Evolutionary conservation across 768 basidiomycete species (phyloP), one percentile per base, ranked within the genome.

Genomic region (Floccularia luteovirens): DNA sequence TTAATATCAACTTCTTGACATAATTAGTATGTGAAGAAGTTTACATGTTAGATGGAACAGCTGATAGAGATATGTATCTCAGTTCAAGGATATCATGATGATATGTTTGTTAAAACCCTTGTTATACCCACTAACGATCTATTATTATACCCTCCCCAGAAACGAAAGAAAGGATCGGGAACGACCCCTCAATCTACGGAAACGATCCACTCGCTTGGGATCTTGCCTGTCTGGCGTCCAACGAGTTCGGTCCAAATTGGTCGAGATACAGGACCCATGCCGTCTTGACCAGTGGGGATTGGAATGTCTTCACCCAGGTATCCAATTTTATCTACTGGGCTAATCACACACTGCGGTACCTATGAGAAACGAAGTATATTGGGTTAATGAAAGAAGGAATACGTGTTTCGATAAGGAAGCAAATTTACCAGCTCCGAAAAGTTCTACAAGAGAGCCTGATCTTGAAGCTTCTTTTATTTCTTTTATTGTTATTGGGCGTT

Each of bases 271-370:
- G 80, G 79, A 0, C 90, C 90, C 77, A 92, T 78, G 0, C 89
- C 90, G 44, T 77, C 82, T 41, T 64, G 61, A 13, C 79, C 77
- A 8, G 72, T 75, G 0, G 82, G 85, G 27, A 90, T 68, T 21
- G 57, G 58, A 31, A 87, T 64, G 41, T 82, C 79, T 50, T 72
- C 64, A 14, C 76, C 79, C 23, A 77, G 64, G 55, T 79, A 87
- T 12, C 88, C 90, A 50, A 92, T 82, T 38, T 70, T 74, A 46
- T 82, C 70, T 0, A 84, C 74, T 2, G 82, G 74, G 21, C 72
- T 80, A 39, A 91, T 80, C 42, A 90, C 75, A 23, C n/a, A 77
- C 87, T 5, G 88, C 90, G 0, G 84, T 88, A 28, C 86, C 89
- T 49, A 73, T 64, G 11, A 70, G 73, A 39, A 14, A 21, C 5